These are phyloP conservation scores for Polyplosphaeria fusca DNA, from an alignment of 495 filamentous ascomycete species.

Conservation along the genomic window DNA sequence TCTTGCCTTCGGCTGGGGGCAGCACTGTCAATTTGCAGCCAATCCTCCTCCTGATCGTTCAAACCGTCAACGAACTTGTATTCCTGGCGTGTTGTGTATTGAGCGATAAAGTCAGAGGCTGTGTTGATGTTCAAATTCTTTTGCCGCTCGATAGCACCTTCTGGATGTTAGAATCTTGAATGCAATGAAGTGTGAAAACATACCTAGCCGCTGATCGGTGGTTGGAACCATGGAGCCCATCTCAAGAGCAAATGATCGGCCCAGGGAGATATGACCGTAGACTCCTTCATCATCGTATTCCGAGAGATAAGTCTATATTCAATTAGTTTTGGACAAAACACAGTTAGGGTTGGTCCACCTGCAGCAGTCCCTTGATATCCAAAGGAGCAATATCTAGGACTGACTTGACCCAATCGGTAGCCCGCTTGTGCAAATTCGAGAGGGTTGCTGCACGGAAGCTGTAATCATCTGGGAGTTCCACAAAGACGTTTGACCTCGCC, in stretches of 20 bases:
- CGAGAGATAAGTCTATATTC: constrained; percentile 79
- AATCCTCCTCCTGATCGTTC: constrained; percentile 60
- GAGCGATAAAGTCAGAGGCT: constrained; percentile 90
- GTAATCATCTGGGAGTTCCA: constrained; percentile 92
- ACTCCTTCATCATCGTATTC: constrained; percentile 83
- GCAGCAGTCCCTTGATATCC: constrained; percentile 90
- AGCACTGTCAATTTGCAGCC: constrained; percentile 52
- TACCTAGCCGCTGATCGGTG: constrained; percentile 80
- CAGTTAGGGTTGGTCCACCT: neutral
- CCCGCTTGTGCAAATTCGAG: constrained; percentile 68
- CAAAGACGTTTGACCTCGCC: constrained; percentile 64
- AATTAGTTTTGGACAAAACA: neutral
- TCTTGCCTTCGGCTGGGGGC: neutral
- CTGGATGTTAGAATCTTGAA: neutral
- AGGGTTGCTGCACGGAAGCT: constrained; percentile 72
- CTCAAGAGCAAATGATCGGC: constrained; percentile 91
- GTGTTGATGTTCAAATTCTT: constrained; percentile 73
- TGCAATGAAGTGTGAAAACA: neutral
- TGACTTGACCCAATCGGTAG: constrained; percentile 72
- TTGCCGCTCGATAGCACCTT: constrained; percentile 65
- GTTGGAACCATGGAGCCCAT: constrained; percentile 83
- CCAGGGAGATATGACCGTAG: constrained; percentile 85
- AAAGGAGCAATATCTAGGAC: constrained; percentile 83
- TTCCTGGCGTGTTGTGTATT: constrained; percentile 95
- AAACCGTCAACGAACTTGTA: constrained; percentile 76